Evolutionary conservation across 306 rosid genomes (phyloP), one percentile per base, ranked within the genome.

Genomic region (Adenanthera pavonina): DNA sequence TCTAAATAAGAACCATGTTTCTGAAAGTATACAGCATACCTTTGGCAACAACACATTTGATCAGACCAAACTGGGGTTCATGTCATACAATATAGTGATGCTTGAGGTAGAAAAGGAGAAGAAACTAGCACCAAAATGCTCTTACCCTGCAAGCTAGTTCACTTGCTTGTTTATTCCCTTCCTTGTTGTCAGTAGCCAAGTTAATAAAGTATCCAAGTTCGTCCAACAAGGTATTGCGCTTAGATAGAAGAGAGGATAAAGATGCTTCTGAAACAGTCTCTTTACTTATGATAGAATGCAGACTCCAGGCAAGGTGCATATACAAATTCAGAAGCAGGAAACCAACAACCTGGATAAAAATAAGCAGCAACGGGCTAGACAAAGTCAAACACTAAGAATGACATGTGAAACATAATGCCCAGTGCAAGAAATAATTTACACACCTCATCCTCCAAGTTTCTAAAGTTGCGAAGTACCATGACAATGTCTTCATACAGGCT

Each of bases 371-470:
- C 53, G 53, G 82, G 84, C 68, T 66, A n/a, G 78, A 49, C 62
- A 82, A 83, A n/a, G 78, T 54, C 62, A 82, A 83, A 81, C 49
- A 71, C 47, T 49, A 48, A 70, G 62, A 68, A 40, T 61, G 40
- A 41, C 66, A 53, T 16, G 43, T 30, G 60, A 70, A 78, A 78
- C 48, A 65, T 62, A 84, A 83, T 34, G 70, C 53, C 53, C 16
- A 41, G 74, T 20, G 72, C 51, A 77, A 87, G 77, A 41, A 77
- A 79, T 61, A 78, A 77, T 76, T 77, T 65, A 81, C 90, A 61
- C 70, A 93, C 99, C 99, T 95, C 94, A 59, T 89, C 91, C 78
- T 90, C 97, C 89, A 91, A 46, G 84, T 85, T 88, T 87, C 92
- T 89, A 85, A 82, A 87, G 57, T 82, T 86, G 48, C 82, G 90